phyloP scores from a whole-genome alignment of 176 grass and related monocot genomes.

The Saccharum officinarum region DNA sequence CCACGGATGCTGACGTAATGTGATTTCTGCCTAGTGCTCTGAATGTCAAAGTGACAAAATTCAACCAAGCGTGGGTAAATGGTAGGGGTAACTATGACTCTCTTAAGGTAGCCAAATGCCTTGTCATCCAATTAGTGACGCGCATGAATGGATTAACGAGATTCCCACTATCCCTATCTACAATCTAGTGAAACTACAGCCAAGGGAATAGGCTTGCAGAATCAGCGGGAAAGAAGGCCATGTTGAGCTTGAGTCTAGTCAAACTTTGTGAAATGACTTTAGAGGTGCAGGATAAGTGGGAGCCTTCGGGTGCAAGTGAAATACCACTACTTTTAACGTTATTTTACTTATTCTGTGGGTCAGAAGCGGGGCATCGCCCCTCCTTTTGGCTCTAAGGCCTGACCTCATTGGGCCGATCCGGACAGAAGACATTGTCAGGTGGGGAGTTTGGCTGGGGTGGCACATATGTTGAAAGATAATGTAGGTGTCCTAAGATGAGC shows the following conservation, averaged over 20 bases:
- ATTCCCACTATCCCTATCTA: slow-evolving; percentile 41
- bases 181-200: slow-evolving; percentile 10
- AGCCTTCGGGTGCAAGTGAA: slow-evolving; percentile 46
- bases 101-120: slow-evolving; percentile 84
- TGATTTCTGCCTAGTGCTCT: slow-evolving; percentile 77
- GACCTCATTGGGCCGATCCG: no score
- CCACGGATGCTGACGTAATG: slow-evolving; percentile 61
- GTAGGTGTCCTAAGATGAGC: slow-evolving; percentile 63
- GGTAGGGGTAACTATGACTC: slow-evolving; percentile 87
- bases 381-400: no score
- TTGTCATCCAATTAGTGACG: slow-evolving; percentile 70
- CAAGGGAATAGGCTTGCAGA: not conserved
- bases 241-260: not conserved
- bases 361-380: not conserved
- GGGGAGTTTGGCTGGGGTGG: slow-evolving; percentile 82
- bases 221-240: not conserved
- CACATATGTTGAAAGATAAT: slow-evolving; percentile 82
- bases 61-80: slow-evolving; percentile 76
- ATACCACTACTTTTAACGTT: slow-evolving; percentile 80
- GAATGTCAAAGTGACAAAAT: slow-evolving; percentile 89
- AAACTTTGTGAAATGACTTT: not conserved
- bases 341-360: slow-evolving; percentile 69
- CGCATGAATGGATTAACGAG: slow-evolving; percentile 70
- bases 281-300: slow-evolving; percentile 25
- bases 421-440: slow-evolving; percentile 68